Base-by-base conservation (phyloP, 805 yeast species). In the Zygoascus ofunaensis region DNA sequence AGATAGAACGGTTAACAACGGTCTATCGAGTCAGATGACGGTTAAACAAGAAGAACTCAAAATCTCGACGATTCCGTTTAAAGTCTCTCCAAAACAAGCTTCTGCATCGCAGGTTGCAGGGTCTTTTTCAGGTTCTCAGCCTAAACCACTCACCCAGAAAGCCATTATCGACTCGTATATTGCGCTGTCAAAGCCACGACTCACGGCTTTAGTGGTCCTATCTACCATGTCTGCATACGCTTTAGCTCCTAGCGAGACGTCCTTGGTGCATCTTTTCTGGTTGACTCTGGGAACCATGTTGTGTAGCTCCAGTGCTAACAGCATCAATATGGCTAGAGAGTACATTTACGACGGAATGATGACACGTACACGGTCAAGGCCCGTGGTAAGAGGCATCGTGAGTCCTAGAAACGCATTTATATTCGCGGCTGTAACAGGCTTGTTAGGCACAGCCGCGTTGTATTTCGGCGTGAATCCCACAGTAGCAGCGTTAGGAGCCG, bases 251-350 rank as follows among this genome's bases (percentile, higher is more conserved):
- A 73, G 73, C 51, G 77, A 89, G 8, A 86, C 87, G 0, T 77
- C 92, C 0, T 61, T 90, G 2, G 67, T 76, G 4, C 80, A 85
- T 49, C 71, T 92, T 40, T 55, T 84, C 26, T 78, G 79, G 52
- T 68, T 92, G 26, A 85, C 96, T 0, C 62, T 73, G 0, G 98
- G 98, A 14, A 92, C 97, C 0, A 76, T 90, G 1, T 65, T 92
- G 28, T 77, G 92, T 51, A 87, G 96, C 0, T 94, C 94, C 8
- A 80, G 96, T 2, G 98, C 98, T 2, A 92, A 92, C 64, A 94
- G 97, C 3, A 87, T 92, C 39, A 92, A 92, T 59, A 90, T 89
- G 95, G 97, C 87, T 1, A 71, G 98, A 53, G 98, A 92, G 63
- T 95, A 96, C 1, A 82, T 77, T 18, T 92, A 79, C 58, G 98